Evolutionary conservation across 495 filamentous ascomycete genomes (phyloP), one percentile per base, ranked within the genome.

Genomic region (Penicillium fimorum): DNA sequence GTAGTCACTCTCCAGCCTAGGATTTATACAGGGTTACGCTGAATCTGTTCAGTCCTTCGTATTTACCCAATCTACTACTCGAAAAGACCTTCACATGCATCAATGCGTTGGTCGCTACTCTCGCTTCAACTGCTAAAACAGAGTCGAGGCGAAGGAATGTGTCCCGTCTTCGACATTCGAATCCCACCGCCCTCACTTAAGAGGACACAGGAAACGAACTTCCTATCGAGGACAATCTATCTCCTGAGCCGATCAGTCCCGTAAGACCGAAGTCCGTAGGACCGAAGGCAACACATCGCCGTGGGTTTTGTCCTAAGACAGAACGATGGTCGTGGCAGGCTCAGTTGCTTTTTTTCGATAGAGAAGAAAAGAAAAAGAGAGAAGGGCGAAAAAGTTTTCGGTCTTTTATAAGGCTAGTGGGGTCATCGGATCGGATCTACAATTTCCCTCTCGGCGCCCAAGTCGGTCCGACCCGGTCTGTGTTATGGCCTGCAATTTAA

Each of bases 81-180:
- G n/a, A n/a, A 37, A 30, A 49, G 0, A 27, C 33, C 5, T 1
- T 47, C 15, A 13, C 45, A 47, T 11, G 4, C 27, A 47, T 20
- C 3, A 47, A 30, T 18, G 45, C 27, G 17, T 32, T 18, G 29
- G 10, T 37, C 10, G 9, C 30, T 45, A 45, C 51, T 40, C 22
- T 29, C 4, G 10, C 51, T 4, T 35, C 38, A 52, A 20, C 41
- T 47, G n/a, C 15, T 13, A 47, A 25, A 38, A 32, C 20, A 33
- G 17, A 29, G 17, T 47, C 47, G 32, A 50, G 33, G 49, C 51
- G 29, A 56, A 27, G 47, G 47, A 42, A 78, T 85, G 82, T 85
- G 62, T 82, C 82, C 82, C 80, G 78, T 85, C 81, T 82, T 84
- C 81, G 81, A 83, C 82, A 85, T 84, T 79, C 79, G 67, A 72